Evolutionary conservation across 2,329 filamentous ascomycete genomes (phyloP).

Genomic region (Salinomyces thailandicus): DNA sequence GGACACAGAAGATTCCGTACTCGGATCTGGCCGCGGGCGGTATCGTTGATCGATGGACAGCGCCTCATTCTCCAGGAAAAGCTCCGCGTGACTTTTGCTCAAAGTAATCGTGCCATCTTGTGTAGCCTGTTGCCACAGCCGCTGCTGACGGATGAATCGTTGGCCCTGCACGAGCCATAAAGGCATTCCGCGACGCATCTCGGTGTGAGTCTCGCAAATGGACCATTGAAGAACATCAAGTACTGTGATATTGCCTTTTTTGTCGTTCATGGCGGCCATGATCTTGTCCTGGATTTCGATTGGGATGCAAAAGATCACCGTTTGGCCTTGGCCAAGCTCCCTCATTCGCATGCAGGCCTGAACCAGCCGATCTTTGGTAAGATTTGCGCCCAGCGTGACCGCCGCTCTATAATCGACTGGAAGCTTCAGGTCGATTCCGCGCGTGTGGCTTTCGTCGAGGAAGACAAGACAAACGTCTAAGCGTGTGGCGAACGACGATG

Average conservation of each 20-base stretch:
- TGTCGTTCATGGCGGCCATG: conserved; percentile 11
- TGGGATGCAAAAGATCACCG: conserved; percentile 50
- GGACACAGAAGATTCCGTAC: conserved; percentile 1
- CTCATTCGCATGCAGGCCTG: conserved; percentile 61
- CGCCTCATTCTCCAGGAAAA: conserved; percentile 47
- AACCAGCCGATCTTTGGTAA: conserved; percentile 59
- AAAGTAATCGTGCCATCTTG: conserved; percentile 6
- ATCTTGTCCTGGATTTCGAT: conserved; percentile 51
- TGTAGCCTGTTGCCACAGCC: conserved; percentile 24
- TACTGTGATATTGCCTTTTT: conserved; percentile 31
- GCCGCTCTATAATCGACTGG: conserved; percentile 50
- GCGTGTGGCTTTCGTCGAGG: conserved; percentile 59
- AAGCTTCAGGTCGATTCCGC: conserved; percentile 58
- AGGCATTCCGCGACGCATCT: conserved; percentile 41
- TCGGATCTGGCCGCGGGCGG: conserved; percentile 1
- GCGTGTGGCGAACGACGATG: conserved; percentile 48
- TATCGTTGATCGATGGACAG: conserved; percentile 46
- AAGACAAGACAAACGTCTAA: conserved; percentile 54
- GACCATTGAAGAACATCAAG: conserved; percentile 50
- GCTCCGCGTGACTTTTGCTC: conserved; percentile 24
- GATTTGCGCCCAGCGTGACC: conserved; percentile 53
- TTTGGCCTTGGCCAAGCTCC: conserved; percentile 56
- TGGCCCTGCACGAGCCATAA: conserved; percentile 53
- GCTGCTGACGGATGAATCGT: conserved; percentile 36
- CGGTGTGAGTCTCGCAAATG: conserved; percentile 46